A percentile compares a stretch with the other conserved stretches of the same genome.
Conservation (phyloP, 1,284 basidiomycete genomes). For the Agroathelia rolfsii region DNA sequence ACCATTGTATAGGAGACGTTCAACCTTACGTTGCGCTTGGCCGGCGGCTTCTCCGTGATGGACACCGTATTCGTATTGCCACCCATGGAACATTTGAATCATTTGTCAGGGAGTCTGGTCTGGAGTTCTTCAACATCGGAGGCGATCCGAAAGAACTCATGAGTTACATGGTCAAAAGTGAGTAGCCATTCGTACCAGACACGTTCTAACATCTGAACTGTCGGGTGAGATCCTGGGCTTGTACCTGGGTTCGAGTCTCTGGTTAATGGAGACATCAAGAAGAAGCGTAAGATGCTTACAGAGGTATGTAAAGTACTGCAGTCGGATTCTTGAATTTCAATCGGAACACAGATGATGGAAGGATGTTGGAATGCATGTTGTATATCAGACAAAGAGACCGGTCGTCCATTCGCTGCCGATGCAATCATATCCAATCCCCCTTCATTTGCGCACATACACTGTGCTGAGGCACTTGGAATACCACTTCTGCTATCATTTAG, state of each 20-base stretch:
- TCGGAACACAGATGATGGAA: slow-evolving; percentile 36
- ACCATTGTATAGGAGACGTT: slow-evolving; percentile 64
- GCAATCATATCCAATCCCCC: slow-evolving; percentile 60
- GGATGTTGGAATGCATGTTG: slow-evolving; percentile 49
- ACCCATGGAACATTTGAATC: slow-evolving; percentile 54
- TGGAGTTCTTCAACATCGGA: slow-evolving; percentile 50
- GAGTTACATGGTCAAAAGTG: slow-evolving; percentile 52
- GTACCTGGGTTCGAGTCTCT: slow-evolving; percentile 40
- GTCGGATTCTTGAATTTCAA: slow-evolving; percentile 4
- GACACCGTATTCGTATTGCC: slow-evolving; percentile 57
- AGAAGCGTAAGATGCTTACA: slow-evolving; percentile 36
- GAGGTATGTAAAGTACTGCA: no score
- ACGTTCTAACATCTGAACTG: no score
- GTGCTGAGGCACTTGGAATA: slow-evolving; percentile 54
- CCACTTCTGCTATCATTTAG: slow-evolving; percentile 51
- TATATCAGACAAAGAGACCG: slow-evolving; percentile 32
- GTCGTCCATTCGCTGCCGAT: slow-evolving; percentile 44
- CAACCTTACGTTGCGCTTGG: slow-evolving; percentile 64
- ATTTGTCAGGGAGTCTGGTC: slow-evolving; percentile 40
- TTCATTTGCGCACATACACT: slow-evolving; percentile 53
- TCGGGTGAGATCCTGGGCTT: slow-evolving; percentile 35
- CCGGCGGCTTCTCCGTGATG: slow-evolving; percentile 37
- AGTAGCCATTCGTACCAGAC: slow-evolving; percentile 10
- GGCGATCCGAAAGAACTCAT: slow-evolving; percentile 52
- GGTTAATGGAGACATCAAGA: slow-evolving; percentile 37